Evolutionary conservation across 2,329 filamentous ascomycete species (phyloP).

Genomic region (Chalaropsis thielavioides): DNA sequence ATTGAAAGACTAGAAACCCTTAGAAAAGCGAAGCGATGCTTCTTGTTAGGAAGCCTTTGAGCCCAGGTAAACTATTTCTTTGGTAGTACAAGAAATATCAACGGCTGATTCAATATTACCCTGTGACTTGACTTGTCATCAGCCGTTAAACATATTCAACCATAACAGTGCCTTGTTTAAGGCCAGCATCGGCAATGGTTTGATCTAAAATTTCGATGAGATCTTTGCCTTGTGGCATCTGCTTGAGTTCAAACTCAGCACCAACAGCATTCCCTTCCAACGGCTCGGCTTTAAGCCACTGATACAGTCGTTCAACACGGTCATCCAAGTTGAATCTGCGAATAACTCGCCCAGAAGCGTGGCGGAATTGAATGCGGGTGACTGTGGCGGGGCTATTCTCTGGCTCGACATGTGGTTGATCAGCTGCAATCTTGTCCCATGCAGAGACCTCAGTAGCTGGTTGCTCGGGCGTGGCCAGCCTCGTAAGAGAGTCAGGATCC

Average conservation of each 20-base stretch:
- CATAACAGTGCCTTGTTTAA: conserved; percentile 93
- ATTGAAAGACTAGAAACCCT: too few relatives aligned
- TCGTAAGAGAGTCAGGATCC: conserved; percentile 82
- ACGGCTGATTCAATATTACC: background rate
- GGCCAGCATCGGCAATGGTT: conserved; percentile 63
- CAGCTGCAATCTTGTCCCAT: conserved; percentile 59
- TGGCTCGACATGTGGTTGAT: conserved; percentile 65
- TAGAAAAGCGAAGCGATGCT: too few relatives aligned
- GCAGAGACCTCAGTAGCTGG: conserved; percentile 26
- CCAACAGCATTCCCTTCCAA: conserved; percentile 60
- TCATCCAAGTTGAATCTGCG: conserved; percentile 70
- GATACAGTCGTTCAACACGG: conserved; percentile 69
- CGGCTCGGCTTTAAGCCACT: conserved; percentile 88
- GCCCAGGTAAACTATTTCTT: background rate
- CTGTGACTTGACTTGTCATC: background rate
- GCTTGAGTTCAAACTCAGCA: conserved; percentile 72
- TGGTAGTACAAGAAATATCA: background rate
- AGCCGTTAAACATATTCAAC: conserved; percentile 62
- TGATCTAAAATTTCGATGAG: conserved; percentile 60
- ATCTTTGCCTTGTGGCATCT: conserved; percentile 64
- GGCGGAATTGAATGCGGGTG: conserved; percentile 84
- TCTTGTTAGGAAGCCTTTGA: background rate
- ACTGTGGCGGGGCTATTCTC: conserved; percentile 52
- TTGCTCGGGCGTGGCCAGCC: conserved; percentile 33
- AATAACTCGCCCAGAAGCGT: conserved; percentile 71